phyloP scores from a whole-genome alignment of 1,284 basidiomycete genomes.

The Cystobasidiaceae sp. region DNA sequence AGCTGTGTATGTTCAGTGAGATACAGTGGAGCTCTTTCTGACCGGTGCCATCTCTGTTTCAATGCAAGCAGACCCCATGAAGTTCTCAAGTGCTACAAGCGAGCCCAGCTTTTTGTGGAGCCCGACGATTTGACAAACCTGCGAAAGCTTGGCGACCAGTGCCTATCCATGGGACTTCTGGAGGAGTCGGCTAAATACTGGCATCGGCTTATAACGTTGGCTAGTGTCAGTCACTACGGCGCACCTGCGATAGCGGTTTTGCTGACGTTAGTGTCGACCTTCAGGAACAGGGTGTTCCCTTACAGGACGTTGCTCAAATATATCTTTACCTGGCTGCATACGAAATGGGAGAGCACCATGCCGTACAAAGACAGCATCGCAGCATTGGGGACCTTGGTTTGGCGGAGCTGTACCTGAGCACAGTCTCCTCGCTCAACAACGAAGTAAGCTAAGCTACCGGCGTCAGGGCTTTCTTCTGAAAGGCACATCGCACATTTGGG shows the following conservation, averaged over 20 bases:
- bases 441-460: background rate
- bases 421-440: conserved; percentile 3
- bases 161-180: conserved; percentile 62
- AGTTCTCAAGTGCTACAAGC: conserved; percentile 80
- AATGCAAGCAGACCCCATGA: conserved; percentile 60
- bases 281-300: conserved; percentile 13
- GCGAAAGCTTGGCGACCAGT: conserved; percentile 70
- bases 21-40: no score
- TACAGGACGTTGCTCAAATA: conserved; percentile 30
- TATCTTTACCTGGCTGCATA: conserved; percentile 36
- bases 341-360: conserved; percentile 36
- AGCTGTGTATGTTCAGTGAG: background rate
- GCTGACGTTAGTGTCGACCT: background rate
- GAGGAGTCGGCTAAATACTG: conserved; percentile 53
- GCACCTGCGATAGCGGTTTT: background rate
- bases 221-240: background rate
- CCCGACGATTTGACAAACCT: conserved; percentile 68
- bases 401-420: conserved; percentile 35
- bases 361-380: background rate
- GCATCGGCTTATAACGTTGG: conserved; percentile 34
- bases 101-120: conserved; percentile 79
- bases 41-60: background rate
- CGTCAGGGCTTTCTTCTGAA: background rate
- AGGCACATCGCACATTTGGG: background rate
- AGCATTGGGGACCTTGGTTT: conserved; percentile 32